Percentiles rank a stretch among this genome's conserved stretches.
Conservation (phyloP, 208 protist genomes). For the Leishmania lainsoni region DNA sequence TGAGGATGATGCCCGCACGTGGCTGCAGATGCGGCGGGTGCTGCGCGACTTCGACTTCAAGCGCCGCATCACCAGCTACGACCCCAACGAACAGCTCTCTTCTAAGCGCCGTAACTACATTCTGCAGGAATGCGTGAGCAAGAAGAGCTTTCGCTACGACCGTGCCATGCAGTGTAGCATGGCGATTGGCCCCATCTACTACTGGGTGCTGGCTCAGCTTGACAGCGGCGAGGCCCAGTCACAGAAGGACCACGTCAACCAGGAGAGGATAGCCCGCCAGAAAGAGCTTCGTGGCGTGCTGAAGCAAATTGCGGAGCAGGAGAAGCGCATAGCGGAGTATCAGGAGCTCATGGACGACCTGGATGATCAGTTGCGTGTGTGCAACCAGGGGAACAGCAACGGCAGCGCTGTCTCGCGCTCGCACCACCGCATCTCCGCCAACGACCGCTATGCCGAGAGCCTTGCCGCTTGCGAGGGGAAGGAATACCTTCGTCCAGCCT, state of each 20-base stretch:
- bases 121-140: slow-evolving; percentile 85
- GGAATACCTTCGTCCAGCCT: slow-evolving; percentile 76
- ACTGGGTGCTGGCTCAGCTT: slow-evolving; percentile 88
- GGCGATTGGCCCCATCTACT: slow-evolving; percentile 87
- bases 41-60: slow-evolving; percentile 80
- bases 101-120: slow-evolving; percentile 81
- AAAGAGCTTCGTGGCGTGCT: slow-evolving; percentile 71
- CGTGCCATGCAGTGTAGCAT: slow-evolving; percentile 74
- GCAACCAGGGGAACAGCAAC: slow-evolving; percentile 42
- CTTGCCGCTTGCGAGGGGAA: slow-evolving; percentile 74
- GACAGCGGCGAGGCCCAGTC: slow-evolving; percentile 73
- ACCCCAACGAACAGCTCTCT: slow-evolving; percentile 72
- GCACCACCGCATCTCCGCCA: slow-evolving; percentile 19
- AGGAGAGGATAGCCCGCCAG: slow-evolving; percentile 54
- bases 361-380: slow-evolving; percentile 68
- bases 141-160: slow-evolving; percentile 83
- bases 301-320: slow-evolving; percentile 76
- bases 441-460: slow-evolving; percentile 63
- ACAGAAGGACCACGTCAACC: slow-evolving; percentile 55
- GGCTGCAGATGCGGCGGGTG: slow-evolving; percentile 84
- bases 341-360: slow-evolving; percentile 79
- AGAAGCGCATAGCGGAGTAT: slow-evolving; percentile 71
- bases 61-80: slow-evolving; percentile 67
- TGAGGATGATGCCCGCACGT: slow-evolving; percentile 76
- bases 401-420: slow-evolving; percentile 21